Evolutionary conservation across 2,329 filamentous ascomycete species (phyloP), one percentile per base, ranked within the genome.

Genomic region (Westerdykella ornata): DNA sequence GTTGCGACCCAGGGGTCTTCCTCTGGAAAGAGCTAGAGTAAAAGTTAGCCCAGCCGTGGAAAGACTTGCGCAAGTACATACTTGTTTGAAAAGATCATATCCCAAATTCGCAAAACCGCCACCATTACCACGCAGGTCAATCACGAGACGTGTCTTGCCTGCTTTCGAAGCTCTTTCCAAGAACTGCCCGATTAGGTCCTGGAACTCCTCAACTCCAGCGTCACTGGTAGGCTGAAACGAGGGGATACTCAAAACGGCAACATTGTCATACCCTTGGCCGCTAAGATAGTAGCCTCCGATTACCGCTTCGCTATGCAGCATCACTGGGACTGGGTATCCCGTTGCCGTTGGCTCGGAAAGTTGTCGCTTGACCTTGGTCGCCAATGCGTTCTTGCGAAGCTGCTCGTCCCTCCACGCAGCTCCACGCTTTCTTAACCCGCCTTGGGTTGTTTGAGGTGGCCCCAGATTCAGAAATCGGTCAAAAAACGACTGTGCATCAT

Each of bases 41-140:
- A 22, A 26, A 26, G 2, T n/a, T 9, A 26, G 28, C 22, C 41
- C 16, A 46, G 41, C 29, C 18, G 11, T 37, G 4, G 4, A 20
- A 37, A 28, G 3, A 13, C 3, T 31, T 12, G 17, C 2, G 15
- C 29, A 12, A 17, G 3, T 4, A 34, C 47, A 36, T 43, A 46
- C 44, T 50, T 74, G 69, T 18, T 66, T 65, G 51, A 79, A 80
- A 1, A 59, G 39, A 41, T 67, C 62, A 41, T 58, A 60, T 28
- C 53, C 62, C 9, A 62, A 44, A 31, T 52, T 45, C 3, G 59
- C 49, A 5, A 33, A 42, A 22, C 81, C 80, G 16, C 80, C 81
- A 0, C 65, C 65, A 48, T 84, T 85, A 2, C 63, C 68, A 8
- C 73, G 71, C 5, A 84, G 50, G 48, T 84, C 81, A 44, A 84